Evolutionary conservation across 2,329 filamentous ascomycete species (phyloP).

Genomic region (Cladophialophora yegresii): DNA sequence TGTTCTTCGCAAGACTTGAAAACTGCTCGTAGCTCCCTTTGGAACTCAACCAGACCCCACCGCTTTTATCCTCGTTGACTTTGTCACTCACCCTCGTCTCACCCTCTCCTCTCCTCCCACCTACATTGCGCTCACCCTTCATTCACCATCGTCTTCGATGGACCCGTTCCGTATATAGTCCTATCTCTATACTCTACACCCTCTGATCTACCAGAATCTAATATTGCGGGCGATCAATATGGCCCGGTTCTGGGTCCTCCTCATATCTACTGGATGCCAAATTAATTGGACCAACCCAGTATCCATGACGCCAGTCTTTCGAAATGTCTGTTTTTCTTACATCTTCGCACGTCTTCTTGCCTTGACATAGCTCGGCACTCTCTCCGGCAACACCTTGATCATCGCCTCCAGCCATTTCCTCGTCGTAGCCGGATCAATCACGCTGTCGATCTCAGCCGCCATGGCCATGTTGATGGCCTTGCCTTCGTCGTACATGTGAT

Average conservation of each 20-base stretch:
- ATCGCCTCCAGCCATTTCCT: slow-evolving; percentile 31
- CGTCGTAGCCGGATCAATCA: slow-evolving; percentile 31
- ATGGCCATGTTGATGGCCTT: slow-evolving; percentile 29
- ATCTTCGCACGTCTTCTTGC: slow-evolving; percentile 31
- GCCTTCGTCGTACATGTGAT: slow-evolving; percentile 29
- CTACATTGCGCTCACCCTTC: too few relatives aligned
- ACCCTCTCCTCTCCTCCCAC: too few relatives aligned
- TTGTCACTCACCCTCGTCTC: too few relatives aligned
- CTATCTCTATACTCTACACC: too few relatives aligned
- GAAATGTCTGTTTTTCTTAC: slow-evolving; percentile 22
- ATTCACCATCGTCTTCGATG: too few relatives aligned
- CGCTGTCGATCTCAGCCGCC: slow-evolving; percentile 28
- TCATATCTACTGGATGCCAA: slow-evolving; percentile 8
- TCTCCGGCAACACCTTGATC: slow-evolving; percentile 28
- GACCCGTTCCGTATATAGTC: too few relatives aligned
- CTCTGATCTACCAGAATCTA: too few relatives aligned
- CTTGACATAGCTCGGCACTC: slow-evolving; percentile 28
- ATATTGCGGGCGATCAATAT: too few relatives aligned
- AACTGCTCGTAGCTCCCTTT: too few relatives aligned
- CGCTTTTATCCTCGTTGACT: too few relatives aligned
- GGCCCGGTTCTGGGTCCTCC: too few relatives aligned
- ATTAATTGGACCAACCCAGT: slow-evolving; percentile 8
- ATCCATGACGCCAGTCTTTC: slow-evolving; percentile 17
- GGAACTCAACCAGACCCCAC: too few relatives aligned
- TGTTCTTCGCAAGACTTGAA: neutral